A percentile compares a stretch with the other conserved stretches of the same genome.
These are phyloP conservation scores for Nigrospora oryzae DNA, from an alignment of 2,329 filamentous ascomycete genomes.

Conservation along the genomic window DNA sequence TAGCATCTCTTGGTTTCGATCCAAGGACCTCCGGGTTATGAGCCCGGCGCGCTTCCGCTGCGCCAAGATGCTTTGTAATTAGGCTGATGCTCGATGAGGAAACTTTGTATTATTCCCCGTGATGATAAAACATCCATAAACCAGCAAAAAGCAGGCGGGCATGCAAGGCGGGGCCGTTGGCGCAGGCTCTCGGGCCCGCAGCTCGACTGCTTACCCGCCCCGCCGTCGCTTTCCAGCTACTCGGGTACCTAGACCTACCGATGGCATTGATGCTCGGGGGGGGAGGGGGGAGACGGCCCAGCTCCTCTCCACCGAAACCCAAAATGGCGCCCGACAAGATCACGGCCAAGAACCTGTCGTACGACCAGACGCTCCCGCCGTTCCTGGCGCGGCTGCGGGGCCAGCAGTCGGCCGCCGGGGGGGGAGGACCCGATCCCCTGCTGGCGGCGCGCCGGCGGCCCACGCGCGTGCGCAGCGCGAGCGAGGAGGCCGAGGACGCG, in stretches of 20 bases:
- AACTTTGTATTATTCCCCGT: too few relatives aligned
- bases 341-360: conserved; percentile 62
- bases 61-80: conserved; percentile 13
- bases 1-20: conserved; percentile 17
- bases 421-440: conserved; percentile 43
- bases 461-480: conserved; percentile 45
- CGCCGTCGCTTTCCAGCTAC: too few relatives aligned
- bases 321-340: conserved; percentile 47
- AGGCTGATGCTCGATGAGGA: too few relatives aligned
- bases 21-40: conserved; percentile 18
- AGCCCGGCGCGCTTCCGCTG: conserved; percentile 18
- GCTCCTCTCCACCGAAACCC: too few relatives aligned
- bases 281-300: too few relatives aligned
- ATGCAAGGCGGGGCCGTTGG: too few relatives aligned
- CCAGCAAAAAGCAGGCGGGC: too few relatives aligned
- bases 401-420: conserved; percentile 36
- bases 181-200: too few relatives aligned
- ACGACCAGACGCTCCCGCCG: conserved; percentile 50
- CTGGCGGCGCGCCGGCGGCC: conserved; percentile 41
- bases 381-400: conserved; percentile 51
- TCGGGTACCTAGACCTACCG: too few relatives aligned
- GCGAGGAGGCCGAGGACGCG: conserved; percentile 68
- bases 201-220: too few relatives aligned
- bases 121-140: too few relatives aligned
- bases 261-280: too few relatives aligned